Evolutionary conservation across 768 basidiomycete genomes (phyloP).

Genomic region (Lactarius deliciosus): DNA sequence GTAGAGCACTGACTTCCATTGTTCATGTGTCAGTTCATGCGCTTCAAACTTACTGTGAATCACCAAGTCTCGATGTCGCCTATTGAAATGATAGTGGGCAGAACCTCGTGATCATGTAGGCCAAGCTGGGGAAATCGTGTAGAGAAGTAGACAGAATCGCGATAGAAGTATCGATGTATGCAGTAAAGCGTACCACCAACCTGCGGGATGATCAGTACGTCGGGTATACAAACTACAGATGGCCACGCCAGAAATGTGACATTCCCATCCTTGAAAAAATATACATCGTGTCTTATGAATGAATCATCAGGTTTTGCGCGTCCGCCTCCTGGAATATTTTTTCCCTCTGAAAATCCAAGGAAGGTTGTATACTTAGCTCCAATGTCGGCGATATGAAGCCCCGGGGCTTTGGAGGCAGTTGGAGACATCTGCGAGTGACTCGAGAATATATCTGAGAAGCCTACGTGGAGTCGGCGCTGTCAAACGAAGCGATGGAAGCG

Average conservation of each 20-base stretch:
- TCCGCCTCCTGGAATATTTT: not conserved
- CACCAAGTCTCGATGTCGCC: not conserved
- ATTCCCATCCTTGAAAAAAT: slow-evolving; percentile 27
- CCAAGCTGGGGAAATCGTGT: slow-evolving; percentile 17
- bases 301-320: not conserved
- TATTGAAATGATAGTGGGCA: slow-evolving; percentile 5
- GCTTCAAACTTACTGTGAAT: slow-evolving; percentile 8
- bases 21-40: slow-evolving; percentile 22
- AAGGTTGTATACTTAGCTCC: not conserved
- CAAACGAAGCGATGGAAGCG: slow-evolving; percentile 12
- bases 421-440: not conserved
- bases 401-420: not conserved
- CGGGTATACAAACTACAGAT: too few relatives aligned
- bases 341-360: not conserved
- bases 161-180: slow-evolving; percentile 26
- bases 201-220: slow-evolving; percentile 6
- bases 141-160: slow-evolving; percentile 25
- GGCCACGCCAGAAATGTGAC: slow-evolving; percentile 21
- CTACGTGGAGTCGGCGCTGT: not conserved
- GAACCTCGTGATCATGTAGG: slow-evolving; percentile 16
- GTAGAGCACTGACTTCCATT: slow-evolving; percentile 33
- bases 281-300: slow-evolving; percentile 13
- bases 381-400: not conserved
- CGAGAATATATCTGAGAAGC: not conserved
- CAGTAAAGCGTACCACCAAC: slow-evolving; percentile 22